Percentiles rank a stretch among this genome's conserved stretches.
Evolutionary conservation across 345 rosid genomes (phyloP).

Genomic region (Fremontodendron californicum): DNA sequence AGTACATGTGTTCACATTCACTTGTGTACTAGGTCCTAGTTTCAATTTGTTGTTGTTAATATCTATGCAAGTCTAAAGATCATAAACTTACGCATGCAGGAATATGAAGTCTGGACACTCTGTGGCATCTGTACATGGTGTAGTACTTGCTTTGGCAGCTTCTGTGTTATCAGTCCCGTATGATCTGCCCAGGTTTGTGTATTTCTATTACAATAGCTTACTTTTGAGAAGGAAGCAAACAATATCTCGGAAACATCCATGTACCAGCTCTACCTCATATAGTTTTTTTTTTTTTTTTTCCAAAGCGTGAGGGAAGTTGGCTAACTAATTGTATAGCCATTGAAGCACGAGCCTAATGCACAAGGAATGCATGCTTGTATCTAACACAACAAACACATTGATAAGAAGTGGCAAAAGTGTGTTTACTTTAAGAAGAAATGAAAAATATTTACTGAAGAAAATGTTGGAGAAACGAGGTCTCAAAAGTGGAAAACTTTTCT

Average conservation of each 20-base stretch:
- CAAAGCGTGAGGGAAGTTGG: neutral
- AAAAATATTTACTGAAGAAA: neutral
- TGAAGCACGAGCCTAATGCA: too few species aligned
- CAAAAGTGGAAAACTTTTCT: too few species aligned
- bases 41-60: neutral
- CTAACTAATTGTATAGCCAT: neutral
- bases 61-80: neutral
- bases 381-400: too few species aligned
- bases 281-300: neutral
- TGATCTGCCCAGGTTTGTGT: constrained; percentile 84
- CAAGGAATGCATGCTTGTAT: too few species aligned
- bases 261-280: neutral
- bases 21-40: neutral
- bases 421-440: neutral
- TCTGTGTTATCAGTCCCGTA: constrained; percentile 94
- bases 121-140: constrained; percentile 74
- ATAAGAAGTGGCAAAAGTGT: neutral
- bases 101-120: constrained; percentile 38
- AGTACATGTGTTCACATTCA: neutral
- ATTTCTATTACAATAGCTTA: neutral
- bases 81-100: constrained; percentile 39
- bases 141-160: constrained; percentile 94
- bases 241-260: neutral
- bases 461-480: neutral
- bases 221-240: neutral